Conservation (phyloP, 805 yeast genomes). For the Candida manassasensis region DNA sequence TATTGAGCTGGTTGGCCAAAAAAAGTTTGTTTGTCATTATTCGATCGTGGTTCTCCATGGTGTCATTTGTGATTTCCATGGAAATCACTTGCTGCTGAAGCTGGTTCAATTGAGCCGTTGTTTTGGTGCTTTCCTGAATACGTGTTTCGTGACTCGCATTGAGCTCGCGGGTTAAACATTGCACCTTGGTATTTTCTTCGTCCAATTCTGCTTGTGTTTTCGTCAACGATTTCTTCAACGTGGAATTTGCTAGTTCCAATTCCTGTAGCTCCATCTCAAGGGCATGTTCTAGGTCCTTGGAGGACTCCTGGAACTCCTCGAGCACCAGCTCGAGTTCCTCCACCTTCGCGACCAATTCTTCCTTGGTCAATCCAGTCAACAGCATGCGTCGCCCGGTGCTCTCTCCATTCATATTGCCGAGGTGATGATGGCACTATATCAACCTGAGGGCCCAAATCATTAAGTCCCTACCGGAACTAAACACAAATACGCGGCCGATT, state of each 20-base stretch:
- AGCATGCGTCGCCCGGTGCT: too few species aligned
- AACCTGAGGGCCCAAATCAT: too few species aligned
- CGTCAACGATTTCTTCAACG: conserved; percentile 12
- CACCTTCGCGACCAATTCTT: conserved; percentile 13
- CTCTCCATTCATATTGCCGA: too few species aligned
- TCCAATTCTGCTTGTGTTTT: conserved; percentile 6
- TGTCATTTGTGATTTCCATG: conserved; percentile 41
- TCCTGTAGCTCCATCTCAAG: conserved; percentile 39
- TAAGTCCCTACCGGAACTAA: too few species aligned
- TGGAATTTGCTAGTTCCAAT: conserved; percentile 23
- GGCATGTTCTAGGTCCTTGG: conserved; percentile 41
- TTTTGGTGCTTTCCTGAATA: conserved; percentile 16
- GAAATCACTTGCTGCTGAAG: conserved; percentile 31
- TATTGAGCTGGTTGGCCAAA: conserved; percentile 33
- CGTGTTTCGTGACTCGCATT: conserved; percentile 14
- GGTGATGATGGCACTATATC: too few species aligned
- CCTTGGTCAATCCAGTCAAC: conserved; percentile 4
- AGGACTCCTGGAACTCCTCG: conserved; percentile 39
- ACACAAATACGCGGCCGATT: too few species aligned
- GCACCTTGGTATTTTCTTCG: conserved; percentile 2
- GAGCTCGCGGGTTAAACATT: conserved; percentile 15
- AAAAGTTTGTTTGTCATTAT: conserved; percentile 29
- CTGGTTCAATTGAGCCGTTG: conserved; percentile 16
- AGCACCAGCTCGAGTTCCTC: conserved; percentile 35
- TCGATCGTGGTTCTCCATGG: conserved; percentile 35